Conservation (phyloP, 306 rosid genomes). For the Pyrus bretschneideri region DNA sequence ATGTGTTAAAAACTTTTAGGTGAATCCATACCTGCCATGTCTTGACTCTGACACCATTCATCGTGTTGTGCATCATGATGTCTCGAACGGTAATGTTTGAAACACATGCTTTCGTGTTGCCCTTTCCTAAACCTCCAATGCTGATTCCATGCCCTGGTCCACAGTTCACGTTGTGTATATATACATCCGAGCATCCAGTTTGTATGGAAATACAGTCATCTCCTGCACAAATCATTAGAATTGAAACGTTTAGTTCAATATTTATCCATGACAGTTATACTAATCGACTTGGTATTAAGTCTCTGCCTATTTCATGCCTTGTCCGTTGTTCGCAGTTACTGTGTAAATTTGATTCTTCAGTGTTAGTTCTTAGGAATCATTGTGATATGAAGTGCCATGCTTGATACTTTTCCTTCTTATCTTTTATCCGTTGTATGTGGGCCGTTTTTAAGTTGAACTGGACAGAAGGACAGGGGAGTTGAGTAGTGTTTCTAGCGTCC, state of each 20-base stretch:
- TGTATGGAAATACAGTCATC: slow-evolving; percentile 93
- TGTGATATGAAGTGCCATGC: not conserved
- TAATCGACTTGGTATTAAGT: not conserved
- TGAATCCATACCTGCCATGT: slow-evolving; percentile 84
- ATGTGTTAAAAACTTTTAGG: not conserved
- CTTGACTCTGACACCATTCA: slow-evolving; percentile 95
- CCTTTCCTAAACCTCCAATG: slow-evolving; percentile 91
- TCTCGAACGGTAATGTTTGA: slow-evolving; percentile 90
- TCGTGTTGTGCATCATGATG: slow-evolving; percentile 70
- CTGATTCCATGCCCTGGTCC: slow-evolving; percentile 99
- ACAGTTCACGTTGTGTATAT: slow-evolving; percentile 78
- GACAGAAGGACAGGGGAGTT: slow-evolving; percentile 7
- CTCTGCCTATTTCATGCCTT: not conserved
- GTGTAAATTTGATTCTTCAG: not conserved
- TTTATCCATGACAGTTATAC: not conserved
- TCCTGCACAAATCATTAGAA: slow-evolving; percentile 40
- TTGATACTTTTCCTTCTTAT: not conserved
- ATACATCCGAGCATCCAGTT: slow-evolving; percentile 88
- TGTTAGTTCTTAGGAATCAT: not conserved
- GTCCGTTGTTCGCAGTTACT: not conserved
- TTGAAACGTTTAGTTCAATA: not conserved
- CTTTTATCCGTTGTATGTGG: not conserved
- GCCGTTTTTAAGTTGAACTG: not conserved
- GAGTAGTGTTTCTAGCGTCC: slow-evolving; percentile 4
- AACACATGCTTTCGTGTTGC: slow-evolving; percentile 84